Evolutionary conservation across 352 stramenopile species (phyloP).

Genomic region (Globisporangium nunn): DNA sequence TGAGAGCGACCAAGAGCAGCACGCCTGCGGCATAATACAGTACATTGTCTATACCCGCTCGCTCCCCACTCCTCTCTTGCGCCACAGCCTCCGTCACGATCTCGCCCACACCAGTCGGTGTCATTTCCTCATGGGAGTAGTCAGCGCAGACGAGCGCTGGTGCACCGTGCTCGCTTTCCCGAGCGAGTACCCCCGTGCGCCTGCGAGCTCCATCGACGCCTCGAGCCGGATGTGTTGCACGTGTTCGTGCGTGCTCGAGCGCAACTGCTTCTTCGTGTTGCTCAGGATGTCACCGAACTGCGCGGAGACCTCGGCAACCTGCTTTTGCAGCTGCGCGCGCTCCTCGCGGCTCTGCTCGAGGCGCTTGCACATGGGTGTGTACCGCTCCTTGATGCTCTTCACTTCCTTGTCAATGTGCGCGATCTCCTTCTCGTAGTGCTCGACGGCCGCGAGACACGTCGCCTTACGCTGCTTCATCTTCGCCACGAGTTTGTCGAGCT

Average conservation of each 20-base stretch:
- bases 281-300: conserved; percentile 66
- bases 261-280: conserved; percentile 50
- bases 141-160: conserved; percentile 23
- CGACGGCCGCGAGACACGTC: conserved; percentile 39
- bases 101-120: too few relatives aligned
- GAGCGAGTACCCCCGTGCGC: conserved; percentile 42
- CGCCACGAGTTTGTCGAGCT: conserved; percentile 69
- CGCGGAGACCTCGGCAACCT: conserved; percentile 35
- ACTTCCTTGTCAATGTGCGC: conserved; percentile 54
- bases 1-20: too few relatives aligned
- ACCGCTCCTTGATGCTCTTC: conserved; percentile 56
- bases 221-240: conserved; percentile 57
- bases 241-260: conserved; percentile 43
- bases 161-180: conserved; percentile 58
- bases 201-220: conserved; percentile 38
- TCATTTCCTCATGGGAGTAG: conserved; percentile 9
- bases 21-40: neutral
- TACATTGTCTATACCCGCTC: neutral
- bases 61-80: neutral
- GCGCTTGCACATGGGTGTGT: conserved; percentile 50
- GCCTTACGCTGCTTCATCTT: conserved; percentile 60
- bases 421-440: conserved; percentile 51
- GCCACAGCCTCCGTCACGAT: too few relatives aligned
- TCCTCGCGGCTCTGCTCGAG: conserved; percentile 50
- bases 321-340: conserved; percentile 31